Percentiles rank a stretch among this genome's conserved stretches.
Conservation (phyloP, 179 eudicot species). For the Kewa caespitosa region DNA sequence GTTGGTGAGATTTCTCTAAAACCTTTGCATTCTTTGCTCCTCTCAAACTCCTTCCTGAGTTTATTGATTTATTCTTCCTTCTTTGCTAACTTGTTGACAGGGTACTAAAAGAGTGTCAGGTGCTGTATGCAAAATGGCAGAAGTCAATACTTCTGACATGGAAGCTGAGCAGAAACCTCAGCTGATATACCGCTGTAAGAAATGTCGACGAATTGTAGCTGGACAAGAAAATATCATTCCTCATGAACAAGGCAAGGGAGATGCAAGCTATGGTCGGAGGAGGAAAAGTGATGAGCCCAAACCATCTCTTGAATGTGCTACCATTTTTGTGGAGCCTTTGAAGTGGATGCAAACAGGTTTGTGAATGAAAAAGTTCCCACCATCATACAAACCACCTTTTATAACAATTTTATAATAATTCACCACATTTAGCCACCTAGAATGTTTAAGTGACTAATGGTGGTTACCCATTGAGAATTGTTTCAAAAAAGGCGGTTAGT, state of each 20-base stretch:
- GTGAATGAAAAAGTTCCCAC: not conserved
- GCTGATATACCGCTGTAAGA: constrained; percentile 71
- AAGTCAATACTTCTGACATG: constrained; percentile 6
- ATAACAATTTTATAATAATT: too few relatives aligned
- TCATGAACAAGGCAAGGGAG: constrained; percentile 66
- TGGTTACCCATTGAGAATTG: too few relatives aligned
- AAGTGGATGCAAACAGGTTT: constrained; percentile 87
- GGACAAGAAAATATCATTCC: constrained; percentile 63
- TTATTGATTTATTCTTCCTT: not conserved
- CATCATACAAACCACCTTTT: not conserved
- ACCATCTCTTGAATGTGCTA: constrained; percentile 50
- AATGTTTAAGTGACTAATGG: too few relatives aligned
- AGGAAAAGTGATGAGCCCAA: constrained; percentile 39
- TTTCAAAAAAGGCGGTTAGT: too few relatives aligned
- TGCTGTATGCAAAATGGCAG: constrained; percentile 18
- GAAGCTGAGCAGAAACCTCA: constrained; percentile 38
- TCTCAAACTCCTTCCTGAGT: too few relatives aligned
- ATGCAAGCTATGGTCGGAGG: constrained; percentile 55
- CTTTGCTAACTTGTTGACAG: constrained; percentile 16
- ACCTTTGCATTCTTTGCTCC: too few relatives aligned
- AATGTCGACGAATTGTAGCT: constrained; percentile 83
- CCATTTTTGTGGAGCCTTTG: constrained; percentile 91
- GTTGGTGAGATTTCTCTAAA: too few relatives aligned
- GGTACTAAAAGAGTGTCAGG: not conserved
- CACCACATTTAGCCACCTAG: too few relatives aligned